A percentile compares a stretch with the other conserved stretches of the same genome.
Conservation (phyloP, 306 rosid genomes). For the Coriaria nepalensis region DNA sequence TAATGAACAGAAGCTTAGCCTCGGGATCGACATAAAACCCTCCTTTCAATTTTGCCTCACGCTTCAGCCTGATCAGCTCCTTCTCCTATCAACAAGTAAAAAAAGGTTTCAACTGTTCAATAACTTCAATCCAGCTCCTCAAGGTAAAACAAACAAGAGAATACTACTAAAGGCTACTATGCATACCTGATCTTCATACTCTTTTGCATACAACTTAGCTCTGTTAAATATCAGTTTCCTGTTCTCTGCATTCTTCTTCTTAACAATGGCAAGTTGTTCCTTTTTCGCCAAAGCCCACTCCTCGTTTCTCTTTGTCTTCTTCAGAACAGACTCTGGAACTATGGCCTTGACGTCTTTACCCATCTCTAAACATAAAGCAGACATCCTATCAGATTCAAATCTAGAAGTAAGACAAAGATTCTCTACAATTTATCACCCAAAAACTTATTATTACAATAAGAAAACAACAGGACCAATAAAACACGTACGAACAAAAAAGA, state of each 20-base stretch:
- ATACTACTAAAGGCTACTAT: neutral
- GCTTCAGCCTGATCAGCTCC: conserved; percentile 53
- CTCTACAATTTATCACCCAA: too few species aligned
- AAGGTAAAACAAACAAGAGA: neutral
- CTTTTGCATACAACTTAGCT: conserved; percentile 48
- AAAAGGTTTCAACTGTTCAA: neutral
- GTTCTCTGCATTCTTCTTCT: conserved; percentile 51
- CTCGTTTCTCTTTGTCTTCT: conserved; percentile 68
- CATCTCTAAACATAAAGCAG: conserved; percentile 25
- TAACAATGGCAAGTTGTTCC: conserved; percentile 34
- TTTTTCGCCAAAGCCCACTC: conserved; percentile 69
- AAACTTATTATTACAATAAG: too few species aligned
- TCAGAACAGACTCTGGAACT: conserved; percentile 67
- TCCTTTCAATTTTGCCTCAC: conserved; percentile 85
- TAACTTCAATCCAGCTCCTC: neutral
- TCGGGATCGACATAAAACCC: conserved; percentile 97
- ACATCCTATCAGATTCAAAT: too few species aligned
- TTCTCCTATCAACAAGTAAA: conserved; percentile 27
- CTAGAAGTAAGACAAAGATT: too few species aligned
- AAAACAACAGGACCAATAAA: too few species aligned
- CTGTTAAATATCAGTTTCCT: conserved; percentile 56
- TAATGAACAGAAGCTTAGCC: conserved; percentile 65
- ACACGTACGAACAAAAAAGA: too few species aligned
- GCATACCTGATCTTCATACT: conserved; percentile 50
- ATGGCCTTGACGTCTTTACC: conserved; percentile 41